These are phyloP conservation scores for Kuraishia borneana DNA, from an alignment of 805 yeast genomes.

Conservation along the genomic window DNA sequence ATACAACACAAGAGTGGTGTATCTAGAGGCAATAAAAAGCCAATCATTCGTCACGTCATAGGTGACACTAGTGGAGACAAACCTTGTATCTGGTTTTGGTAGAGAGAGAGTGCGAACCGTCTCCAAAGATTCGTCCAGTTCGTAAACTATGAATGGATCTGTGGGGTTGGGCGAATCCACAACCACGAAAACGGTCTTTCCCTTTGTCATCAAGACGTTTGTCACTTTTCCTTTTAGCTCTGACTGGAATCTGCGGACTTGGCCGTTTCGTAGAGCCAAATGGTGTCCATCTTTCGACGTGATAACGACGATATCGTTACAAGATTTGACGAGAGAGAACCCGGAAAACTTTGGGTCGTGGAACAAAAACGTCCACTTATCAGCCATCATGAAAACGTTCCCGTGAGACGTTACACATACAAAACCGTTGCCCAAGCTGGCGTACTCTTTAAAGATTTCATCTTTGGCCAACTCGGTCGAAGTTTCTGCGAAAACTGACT, in stretches of 20 bases:
- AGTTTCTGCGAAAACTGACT: slow-evolving; percentile 20
- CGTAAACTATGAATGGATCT: slow-evolving; percentile 35
- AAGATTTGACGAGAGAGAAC: slow-evolving; percentile 16
- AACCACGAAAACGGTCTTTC: slow-evolving; percentile 24
- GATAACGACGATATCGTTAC: slow-evolving; percentile 13
- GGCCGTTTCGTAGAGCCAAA: slow-evolving; percentile 26
- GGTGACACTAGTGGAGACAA: slow-evolving; percentile 48
- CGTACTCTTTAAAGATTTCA: slow-evolving; percentile 55
- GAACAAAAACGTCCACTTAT: slow-evolving; percentile 17
- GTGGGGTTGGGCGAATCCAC: slow-evolving; percentile 61
- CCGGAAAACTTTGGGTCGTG: slow-evolving; percentile 14
- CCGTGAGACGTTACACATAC: slow-evolving; percentile 54
- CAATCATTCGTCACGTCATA: slow-evolving; percentile 24
- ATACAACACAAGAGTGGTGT: slow-evolving; percentile 52
- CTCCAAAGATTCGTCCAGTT: slow-evolving; percentile 20
- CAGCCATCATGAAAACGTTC: slow-evolving; percentile 24
- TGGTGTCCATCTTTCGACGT: slow-evolving; percentile 29
- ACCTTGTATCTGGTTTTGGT: slow-evolving; percentile 20
- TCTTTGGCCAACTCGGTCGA: slow-evolving; percentile 21
- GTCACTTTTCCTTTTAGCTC: slow-evolving; percentile 29
- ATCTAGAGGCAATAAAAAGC: slow-evolving; percentile 61
- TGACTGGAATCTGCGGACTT: slow-evolving; percentile 13
- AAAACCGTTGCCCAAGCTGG: slow-evolving; percentile 32
- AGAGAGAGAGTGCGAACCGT: slow-evolving; percentile 8
- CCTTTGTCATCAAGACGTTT: slow-evolving; percentile 29